A percentile compares a stretch with the other conserved stretches of the same genome.
These are phyloP conservation scores for Neocatenulostroma microsporum DNA, from an alignment of 2,329 filamentous ascomycete genomes.

Conservation along the genomic window DNA sequence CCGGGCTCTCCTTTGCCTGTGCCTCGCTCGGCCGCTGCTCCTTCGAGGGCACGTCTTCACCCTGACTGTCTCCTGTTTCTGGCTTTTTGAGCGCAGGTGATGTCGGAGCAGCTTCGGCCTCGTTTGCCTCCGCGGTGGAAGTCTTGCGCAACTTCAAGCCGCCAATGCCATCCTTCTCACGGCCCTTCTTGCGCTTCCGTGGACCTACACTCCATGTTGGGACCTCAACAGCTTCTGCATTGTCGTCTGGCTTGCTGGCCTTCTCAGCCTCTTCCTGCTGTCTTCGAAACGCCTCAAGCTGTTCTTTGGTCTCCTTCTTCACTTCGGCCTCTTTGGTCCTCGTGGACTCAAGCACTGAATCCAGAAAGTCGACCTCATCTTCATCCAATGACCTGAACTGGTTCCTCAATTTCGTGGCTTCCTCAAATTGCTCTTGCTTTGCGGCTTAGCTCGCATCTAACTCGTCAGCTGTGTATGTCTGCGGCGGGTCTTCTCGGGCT, in stretches of 20 bases:
- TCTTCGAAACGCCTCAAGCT: constrained; percentile 51
- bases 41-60: not conserved
- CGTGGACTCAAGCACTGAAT: constrained; percentile 51
- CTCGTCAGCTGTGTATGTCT: constrained; percentile 19
- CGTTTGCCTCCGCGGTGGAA: constrained; percentile 21
- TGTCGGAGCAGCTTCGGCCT: too few relatives aligned
- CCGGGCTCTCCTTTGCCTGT: too few relatives aligned
- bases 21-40: too few relatives aligned
- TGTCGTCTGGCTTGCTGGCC: constrained; percentile 26
- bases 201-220: constrained; percentile 16
- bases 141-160: constrained; percentile 39
- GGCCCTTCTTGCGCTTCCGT: constrained; percentile 31
- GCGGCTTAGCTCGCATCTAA: constrained; percentile 46
- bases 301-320: constrained; percentile 51
- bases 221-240: constrained; percentile 45
- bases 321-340: constrained; percentile 50
- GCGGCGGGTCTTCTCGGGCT: not conserved
- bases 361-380: constrained; percentile 68
- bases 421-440: constrained; percentile 76
- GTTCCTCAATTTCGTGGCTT: constrained; percentile 61
- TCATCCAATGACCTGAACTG: constrained; percentile 72
- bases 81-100: too few relatives aligned
- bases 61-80: not conserved
- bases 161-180: constrained; percentile 31
- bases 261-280: constrained; percentile 54